These are phyloP conservation scores for Nicotiana otophora DNA, from an alignment of 257 asterid genomes.

Conservation along the genomic window DNA sequence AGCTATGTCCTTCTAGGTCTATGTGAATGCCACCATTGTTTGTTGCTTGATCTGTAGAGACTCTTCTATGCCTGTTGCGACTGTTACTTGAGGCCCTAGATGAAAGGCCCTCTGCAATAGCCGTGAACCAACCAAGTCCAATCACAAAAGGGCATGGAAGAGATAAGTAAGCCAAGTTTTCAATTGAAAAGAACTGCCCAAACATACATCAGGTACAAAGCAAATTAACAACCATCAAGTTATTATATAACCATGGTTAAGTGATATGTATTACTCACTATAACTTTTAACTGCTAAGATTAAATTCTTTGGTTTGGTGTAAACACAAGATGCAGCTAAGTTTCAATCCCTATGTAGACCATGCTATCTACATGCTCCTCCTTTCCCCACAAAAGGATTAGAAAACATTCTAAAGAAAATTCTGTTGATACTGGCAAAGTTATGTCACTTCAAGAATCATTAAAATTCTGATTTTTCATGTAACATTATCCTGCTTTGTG, in stretches of 20 bases:
- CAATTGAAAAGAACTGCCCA: not conserved
- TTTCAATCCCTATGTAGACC: not conserved
- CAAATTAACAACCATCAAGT: not conserved
- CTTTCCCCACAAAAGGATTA: not conserved
- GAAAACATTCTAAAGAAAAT: not conserved
- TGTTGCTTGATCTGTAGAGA: conserved; percentile 36
- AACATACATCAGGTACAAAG: not conserved
- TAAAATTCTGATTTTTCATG: not conserved
- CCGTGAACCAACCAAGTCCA: not conserved
- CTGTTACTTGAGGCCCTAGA: conserved; percentile 11
- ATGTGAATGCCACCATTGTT: conserved; percentile 41
- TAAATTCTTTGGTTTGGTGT: too few relatives aligned
- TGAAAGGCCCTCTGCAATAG: conserved; percentile 45
- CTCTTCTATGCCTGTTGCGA: conserved; percentile 52
- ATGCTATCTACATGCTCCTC: not conserved
- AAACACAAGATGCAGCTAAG: too few relatives aligned
- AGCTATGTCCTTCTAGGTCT: conserved; percentile 55
- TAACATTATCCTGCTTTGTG: not conserved
- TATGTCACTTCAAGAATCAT: not conserved
- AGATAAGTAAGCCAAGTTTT: not conserved
- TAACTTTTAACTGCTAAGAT: too few relatives aligned
- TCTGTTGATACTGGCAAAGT: not conserved
- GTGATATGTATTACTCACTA: too few relatives aligned
- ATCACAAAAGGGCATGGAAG: not conserved
- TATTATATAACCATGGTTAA: too few relatives aligned